phyloP scores from a whole-genome alignment of 352 stramenopile species.

The Pythium diclinum region DNA sequence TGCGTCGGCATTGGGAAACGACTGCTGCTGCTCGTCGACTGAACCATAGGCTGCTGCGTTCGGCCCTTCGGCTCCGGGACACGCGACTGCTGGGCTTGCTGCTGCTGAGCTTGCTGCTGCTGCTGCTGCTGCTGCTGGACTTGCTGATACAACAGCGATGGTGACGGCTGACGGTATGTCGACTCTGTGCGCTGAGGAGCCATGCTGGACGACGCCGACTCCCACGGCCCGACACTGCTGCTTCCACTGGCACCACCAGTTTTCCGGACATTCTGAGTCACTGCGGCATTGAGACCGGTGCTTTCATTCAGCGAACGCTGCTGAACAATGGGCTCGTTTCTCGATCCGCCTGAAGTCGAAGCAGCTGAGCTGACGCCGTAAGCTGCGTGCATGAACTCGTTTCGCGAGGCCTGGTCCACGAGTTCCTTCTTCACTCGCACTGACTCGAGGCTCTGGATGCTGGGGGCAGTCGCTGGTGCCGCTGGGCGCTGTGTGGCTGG shows the following conservation, averaged over 20 bases:
- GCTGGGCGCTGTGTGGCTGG: too few relatives aligned
- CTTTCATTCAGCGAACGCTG: background rate
- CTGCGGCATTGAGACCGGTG: background rate
- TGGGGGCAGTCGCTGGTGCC: background rate
- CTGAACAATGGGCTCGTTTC: background rate
- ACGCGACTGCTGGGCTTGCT: slow-evolving; percentile 5
- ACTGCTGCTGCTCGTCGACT: background rate
- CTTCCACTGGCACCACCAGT: background rate
- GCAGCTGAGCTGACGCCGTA: background rate
- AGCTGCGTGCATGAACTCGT: slow-evolving; percentile 1
- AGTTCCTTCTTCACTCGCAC: slow-evolving; percentile 23
- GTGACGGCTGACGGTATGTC: slow-evolving; percentile 13
- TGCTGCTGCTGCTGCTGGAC: slow-evolving; percentile 19
- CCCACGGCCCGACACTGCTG: background rate
- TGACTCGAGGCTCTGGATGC: slow-evolving; percentile 13
- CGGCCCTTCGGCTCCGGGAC: background rate
- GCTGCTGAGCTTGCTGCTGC: slow-evolving; percentile 6
- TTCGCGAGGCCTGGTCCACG: slow-evolving; percentile 14
- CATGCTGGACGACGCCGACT: background rate
- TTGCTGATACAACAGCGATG: slow-evolving; percentile 11
- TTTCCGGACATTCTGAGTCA: slow-evolving; percentile 1
- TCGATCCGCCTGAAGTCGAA: background rate
- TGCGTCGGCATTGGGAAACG: slow-evolving; percentile 13
- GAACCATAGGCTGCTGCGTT: background rate
- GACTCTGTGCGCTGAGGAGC: slow-evolving; percentile 1